Evolutionary conservation across 441 rosid genomes (phyloP).

Genomic region (Biscutella laevigata): DNA sequence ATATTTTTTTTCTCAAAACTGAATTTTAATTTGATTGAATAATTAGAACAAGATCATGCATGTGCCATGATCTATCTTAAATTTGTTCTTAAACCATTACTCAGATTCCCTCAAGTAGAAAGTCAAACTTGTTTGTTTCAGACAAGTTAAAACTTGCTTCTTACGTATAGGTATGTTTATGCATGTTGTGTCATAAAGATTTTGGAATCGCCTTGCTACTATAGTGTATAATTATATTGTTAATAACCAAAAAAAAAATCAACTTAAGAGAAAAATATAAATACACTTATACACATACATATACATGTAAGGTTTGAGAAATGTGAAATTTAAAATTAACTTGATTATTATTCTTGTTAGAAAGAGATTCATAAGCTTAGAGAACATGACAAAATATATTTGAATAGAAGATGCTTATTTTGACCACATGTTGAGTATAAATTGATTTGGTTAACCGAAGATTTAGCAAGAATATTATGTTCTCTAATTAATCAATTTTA

Average conservation of each 20-base stretch:
- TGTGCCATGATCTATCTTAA: conserved; percentile 30
- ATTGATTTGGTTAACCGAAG: conserved; percentile 13
- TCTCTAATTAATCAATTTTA: not conserved
- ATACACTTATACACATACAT: too few species aligned
- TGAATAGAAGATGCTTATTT: conserved; percentile 18
- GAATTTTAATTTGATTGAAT: not conserved
- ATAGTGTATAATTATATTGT: too few species aligned
- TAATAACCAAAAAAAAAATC: too few species aligned
- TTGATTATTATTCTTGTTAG: not conserved
- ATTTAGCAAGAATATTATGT: conserved; percentile 17
- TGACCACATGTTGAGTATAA: conserved; percentile 26
- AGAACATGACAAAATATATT: conserved; percentile 27
- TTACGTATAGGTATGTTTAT: not conserved
- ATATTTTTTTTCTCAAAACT: not conserved
- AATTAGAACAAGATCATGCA: conserved; percentile 20
- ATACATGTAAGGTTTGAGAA: too few species aligned
- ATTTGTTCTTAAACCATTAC: conserved; percentile 9
- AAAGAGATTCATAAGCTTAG: conserved; percentile 17
- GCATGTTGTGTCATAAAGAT: too few species aligned
- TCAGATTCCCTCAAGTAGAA: conserved; percentile 19
- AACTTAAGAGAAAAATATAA: too few species aligned
- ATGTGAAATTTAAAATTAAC: not conserved
- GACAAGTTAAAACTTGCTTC: conserved; percentile 6
- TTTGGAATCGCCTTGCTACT: too few species aligned
- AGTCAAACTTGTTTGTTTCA: conserved; percentile 21